Percentiles rank a stretch among this genome's conserved stretches.
Evolutionary conservation across 257 asterid genomes (phyloP).

Genomic region (Plectranthus barbatus): DNA sequence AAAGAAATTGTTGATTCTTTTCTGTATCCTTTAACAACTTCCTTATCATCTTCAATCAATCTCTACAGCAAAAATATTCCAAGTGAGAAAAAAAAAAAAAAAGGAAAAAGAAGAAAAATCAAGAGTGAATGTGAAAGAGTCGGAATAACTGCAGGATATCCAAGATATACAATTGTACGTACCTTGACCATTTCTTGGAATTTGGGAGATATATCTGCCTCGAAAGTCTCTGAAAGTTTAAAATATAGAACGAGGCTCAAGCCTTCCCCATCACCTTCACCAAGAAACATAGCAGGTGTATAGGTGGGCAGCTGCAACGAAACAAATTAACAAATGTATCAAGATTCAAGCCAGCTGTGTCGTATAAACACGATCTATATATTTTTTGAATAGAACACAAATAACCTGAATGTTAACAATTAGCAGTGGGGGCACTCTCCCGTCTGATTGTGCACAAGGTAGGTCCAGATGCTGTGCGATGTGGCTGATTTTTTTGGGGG

Average conservation of each 20-base stretch:
- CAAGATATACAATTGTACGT: neutral
- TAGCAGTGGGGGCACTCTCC: slow-evolving; percentile 55
- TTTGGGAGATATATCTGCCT: slow-evolving; percentile 43
- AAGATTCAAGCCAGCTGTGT: no score
- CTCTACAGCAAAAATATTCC: slow-evolving; percentile 31
- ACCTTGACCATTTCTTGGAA: slow-evolving; percentile 56
- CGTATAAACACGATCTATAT: no score
- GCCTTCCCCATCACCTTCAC: slow-evolving; percentile 68
- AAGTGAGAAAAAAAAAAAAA: neutral
- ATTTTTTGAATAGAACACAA: neutral
- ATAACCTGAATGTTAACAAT: slow-evolving; percentile 82
- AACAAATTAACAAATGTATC: neutral
- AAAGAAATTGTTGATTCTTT: slow-evolving; percentile 54
- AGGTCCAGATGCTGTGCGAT: slow-evolving; percentile 80
- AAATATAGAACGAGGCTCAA: slow-evolving; percentile 58
- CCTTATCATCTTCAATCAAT: slow-evolving; percentile 59
- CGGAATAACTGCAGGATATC: neutral
- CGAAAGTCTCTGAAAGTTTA: slow-evolving; percentile 46
- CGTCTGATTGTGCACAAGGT: slow-evolving; percentile 46
- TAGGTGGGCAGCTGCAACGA: slow-evolving; percentile 46
- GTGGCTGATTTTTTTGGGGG: slow-evolving; percentile 71
- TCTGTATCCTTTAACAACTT: slow-evolving; percentile 62
- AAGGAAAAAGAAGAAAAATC: no score
- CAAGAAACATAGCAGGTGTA: slow-evolving; percentile 56
- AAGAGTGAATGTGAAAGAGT: neutral